Percentiles rank a stretch among this genome's conserved stretches.
Conservation (phyloP, 768 basidiomycete genomes). For the Termitomyces eurrhizus region DNA sequence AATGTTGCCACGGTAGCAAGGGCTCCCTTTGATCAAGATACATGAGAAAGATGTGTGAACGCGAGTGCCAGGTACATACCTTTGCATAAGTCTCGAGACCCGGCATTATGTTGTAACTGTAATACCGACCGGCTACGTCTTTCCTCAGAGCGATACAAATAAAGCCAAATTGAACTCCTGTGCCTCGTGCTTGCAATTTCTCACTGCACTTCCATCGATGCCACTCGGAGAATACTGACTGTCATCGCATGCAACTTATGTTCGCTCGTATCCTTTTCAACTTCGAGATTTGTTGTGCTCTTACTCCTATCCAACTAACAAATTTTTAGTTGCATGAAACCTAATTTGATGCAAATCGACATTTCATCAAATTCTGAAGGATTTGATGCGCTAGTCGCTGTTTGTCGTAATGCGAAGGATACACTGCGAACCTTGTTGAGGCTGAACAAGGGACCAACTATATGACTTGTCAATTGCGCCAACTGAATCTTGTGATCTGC, state of each 20-base stretch:
- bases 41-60: not conserved
- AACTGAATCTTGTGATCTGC: not conserved
- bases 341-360: not conserved
- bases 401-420: not conserved
- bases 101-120: constrained; percentile 22
- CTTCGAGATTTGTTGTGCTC: not conserved
- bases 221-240: not conserved
- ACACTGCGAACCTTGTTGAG: not conserved
- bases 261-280: not conserved
- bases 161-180: not conserved
- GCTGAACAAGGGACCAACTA: not conserved
- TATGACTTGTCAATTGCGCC: not conserved
- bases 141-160: not conserved
- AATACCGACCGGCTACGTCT: not conserved
- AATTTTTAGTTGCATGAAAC: not conserved
- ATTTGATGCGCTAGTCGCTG: not conserved
- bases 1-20: constrained; percentile 54
- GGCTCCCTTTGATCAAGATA: constrained; percentile 35
- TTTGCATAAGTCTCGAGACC: constrained; percentile 46
- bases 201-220: not conserved
- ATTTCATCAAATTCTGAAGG: not conserved
- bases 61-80: constrained; percentile 22
- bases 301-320: not conserved
- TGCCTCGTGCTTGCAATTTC: too few relatives aligned
- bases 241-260: not conserved